phyloP scores from a whole-genome alignment of 2,329 filamentous ascomycete species.

The Nemania sp. region DNA sequence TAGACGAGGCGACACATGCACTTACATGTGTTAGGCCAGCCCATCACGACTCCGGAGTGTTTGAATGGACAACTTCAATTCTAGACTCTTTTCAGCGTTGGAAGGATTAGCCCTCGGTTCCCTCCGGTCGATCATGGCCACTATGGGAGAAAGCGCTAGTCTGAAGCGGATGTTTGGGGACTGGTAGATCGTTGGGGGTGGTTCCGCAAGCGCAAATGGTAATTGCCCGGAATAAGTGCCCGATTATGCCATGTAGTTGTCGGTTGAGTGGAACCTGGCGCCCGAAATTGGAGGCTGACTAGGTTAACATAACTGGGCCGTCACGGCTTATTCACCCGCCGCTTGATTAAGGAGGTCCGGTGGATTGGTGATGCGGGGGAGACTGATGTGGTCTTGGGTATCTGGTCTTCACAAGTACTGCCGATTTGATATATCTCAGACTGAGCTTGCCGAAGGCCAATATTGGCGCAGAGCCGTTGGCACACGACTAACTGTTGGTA shows the following conservation, averaged over 20 bases:
- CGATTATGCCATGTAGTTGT: conserved; percentile 30
- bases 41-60: conserved; percentile 16
- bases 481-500: neutral
- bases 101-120: conserved; percentile 11
- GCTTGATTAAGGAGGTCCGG: conserved; percentile 26
- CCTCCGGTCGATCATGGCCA: conserved; percentile 18
- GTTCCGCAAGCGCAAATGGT: conserved; percentile 38
- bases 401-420: neutral
- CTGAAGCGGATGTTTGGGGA: conserved; percentile 3
- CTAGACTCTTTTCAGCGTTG: conserved; percentile 21
- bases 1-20: conserved; percentile 19
- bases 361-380: conserved; percentile 22
- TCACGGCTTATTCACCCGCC: conserved; percentile 23
- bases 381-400: neutral
- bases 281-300: conserved; percentile 30
- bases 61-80: conserved; percentile 11
- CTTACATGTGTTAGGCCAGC: conserved; percentile 21
- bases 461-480: neutral
- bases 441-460: neutral
- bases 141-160: conserved; percentile 10
- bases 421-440: neutral
- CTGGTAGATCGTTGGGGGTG: conserved; percentile 13
- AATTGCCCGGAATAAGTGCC: conserved; percentile 35
- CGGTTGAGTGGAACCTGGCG: conserved; percentile 32
- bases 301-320: conserved; percentile 32